Evolutionary conservation across 805 yeast genomes (phyloP), one percentile per base, ranked within the genome.

Genomic region (Candida hispaniensis): DNA sequence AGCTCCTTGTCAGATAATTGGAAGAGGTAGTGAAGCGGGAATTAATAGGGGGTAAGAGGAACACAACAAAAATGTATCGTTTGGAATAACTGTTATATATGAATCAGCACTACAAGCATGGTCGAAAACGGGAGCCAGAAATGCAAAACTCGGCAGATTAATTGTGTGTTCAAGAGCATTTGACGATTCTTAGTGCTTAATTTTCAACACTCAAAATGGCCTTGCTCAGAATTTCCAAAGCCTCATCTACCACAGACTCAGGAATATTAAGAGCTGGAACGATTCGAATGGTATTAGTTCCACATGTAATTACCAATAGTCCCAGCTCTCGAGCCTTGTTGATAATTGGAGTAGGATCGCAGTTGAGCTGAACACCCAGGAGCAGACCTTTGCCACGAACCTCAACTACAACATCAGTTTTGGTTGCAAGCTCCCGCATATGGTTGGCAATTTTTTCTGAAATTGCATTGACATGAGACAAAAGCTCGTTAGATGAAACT

Each of bases 251-350:
- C 23, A 67, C 72, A 17, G 72, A 75, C 35, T 76, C 74, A 17
- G 73, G 75, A 41, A 86, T 83, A 46, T 79, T 85, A 52, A 91
- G 66, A 6, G 97, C 91, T 18, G 98, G 98, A 18, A 88, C 91
- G 44, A 91, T 66, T 59, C 98, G 73, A 36, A 91, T 62, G 7
- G 91, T 88, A 54, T 85, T 83, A 47, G 79, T 77, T 27, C 97
- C 98, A 5, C 95, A 94, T 13, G 94, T 79, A 39, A 91, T 81
- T 14, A 85, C 71, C 40, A 91, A 62, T 44, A 91, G 61, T 3
- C 97, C 96, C 41, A 73, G 60, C 38, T 81, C 79, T 51, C 88
- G 68, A 25, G 93, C 83, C 40, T 67, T 68, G 15, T 60, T 61
- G 14, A 85, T 73, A n/a, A 88, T 60, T 9, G 63, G 58, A 9